A percentile compares a stretch with the other conserved stretches of the same genome.
Evolutionary conservation across 2,329 filamentous ascomycete genomes (phyloP).

Genomic region (Stachybotrys elegans): DNA sequence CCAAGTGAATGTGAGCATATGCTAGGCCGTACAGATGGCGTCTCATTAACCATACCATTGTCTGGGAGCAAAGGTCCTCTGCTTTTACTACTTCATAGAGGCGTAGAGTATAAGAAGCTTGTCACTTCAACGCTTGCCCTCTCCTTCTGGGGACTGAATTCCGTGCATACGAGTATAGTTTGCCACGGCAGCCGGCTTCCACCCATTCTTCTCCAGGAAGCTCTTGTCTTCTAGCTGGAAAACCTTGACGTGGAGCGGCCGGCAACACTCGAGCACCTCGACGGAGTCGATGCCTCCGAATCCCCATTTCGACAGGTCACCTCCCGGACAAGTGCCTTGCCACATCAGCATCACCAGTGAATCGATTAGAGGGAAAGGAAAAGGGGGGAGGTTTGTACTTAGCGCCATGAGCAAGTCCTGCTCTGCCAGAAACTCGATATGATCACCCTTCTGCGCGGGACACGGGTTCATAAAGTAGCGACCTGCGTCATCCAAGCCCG

Average conservation of each 20-base stretch:
- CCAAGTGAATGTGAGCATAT: no score
- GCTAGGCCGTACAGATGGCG: no score
- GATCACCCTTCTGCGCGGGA: constrained; percentile 50
- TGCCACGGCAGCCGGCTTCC: constrained; percentile 57
- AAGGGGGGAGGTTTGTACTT: constrained; percentile 26
- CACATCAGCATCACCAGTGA: constrained; percentile 9
- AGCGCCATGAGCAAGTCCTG: constrained; percentile 63
- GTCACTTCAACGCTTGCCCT: no score
- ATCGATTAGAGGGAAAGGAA: accelerated
- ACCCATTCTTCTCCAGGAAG: constrained; percentile 48
- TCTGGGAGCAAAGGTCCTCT: no score
- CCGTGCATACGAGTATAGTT: constrained; percentile 40
- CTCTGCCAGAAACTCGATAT: constrained; percentile 76
- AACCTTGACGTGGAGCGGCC: constrained; percentile 70
- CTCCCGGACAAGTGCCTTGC: constrained; percentile 67
- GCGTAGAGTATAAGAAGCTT: no score
- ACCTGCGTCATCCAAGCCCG: constrained; percentile 65
- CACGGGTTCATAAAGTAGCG: constrained; percentile 71
- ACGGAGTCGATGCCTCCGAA: constrained; percentile 65
- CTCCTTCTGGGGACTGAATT: constrained; percentile 6
- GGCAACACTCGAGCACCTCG: constrained; percentile 65
- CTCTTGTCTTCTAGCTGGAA: constrained; percentile 53
- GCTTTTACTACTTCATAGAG: no score
- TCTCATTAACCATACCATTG: no score
- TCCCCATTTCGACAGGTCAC: constrained; percentile 77